Evolutionary conservation across 768 basidiomycete genomes (phyloP).

Genomic region (Gymnopilus junonius): DNA sequence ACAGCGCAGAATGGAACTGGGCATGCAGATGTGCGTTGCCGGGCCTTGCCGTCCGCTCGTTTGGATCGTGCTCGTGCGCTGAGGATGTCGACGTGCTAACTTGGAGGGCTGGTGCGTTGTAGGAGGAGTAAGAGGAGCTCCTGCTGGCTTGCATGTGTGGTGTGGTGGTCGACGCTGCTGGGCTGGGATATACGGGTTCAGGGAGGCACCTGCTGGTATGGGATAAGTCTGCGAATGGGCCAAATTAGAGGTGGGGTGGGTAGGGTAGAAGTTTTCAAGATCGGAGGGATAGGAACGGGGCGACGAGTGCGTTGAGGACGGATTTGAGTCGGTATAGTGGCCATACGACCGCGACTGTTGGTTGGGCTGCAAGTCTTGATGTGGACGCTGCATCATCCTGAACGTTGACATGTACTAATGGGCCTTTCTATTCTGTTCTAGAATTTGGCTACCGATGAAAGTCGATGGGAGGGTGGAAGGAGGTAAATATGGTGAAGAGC

Average conservation of each 20-base stretch:
- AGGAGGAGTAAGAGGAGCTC: constrained; percentile 28
- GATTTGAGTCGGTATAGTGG: constrained; percentile 34
- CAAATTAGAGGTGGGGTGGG: constrained; percentile 14
- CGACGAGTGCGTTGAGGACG: constrained; percentile 40
- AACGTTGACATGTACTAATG: constrained; percentile 11
- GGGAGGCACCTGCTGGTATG: constrained; percentile 21
- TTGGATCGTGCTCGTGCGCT: constrained; percentile 45
- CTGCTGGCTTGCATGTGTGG: constrained; percentile 15
- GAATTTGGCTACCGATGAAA: neutral
- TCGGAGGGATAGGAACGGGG: constrained; percentile 32
- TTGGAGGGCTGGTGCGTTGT: constrained; percentile 35
- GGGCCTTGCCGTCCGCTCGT: constrained; percentile 54
- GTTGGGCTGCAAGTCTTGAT: constrained; percentile 6
- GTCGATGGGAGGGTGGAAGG: constrained; percentile 12
- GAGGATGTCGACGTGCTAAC: constrained; percentile 43
- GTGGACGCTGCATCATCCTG: constrained; percentile 14
- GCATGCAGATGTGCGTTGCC: constrained; percentile 50
- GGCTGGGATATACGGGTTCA: constrained; percentile 24
- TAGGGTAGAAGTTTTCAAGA: constrained; percentile 23
- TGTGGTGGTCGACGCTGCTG: constrained; percentile 26
- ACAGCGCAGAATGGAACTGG: constrained; percentile 39
- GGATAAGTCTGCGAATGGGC: constrained; percentile 32
- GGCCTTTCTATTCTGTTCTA: neutral
- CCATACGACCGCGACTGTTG: constrained; percentile 27
- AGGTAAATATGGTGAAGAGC: constrained; percentile 3